phyloP scores from a whole-genome alignment of 257 asterid species.

The Petunia secreta region DNA sequence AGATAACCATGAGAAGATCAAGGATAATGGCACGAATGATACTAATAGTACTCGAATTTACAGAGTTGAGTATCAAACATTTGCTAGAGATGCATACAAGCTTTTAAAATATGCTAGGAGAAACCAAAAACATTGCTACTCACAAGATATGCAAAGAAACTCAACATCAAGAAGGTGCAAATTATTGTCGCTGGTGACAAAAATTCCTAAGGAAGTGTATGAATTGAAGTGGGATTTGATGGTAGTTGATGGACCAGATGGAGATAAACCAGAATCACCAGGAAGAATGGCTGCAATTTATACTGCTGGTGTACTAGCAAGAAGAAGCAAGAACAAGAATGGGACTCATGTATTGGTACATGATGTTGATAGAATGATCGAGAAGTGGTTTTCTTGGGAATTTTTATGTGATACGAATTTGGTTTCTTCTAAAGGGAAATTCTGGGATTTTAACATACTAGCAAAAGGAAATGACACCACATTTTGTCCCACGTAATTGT shows the following conservation, averaged over 20 bases:
- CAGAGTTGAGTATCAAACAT: slow-evolving; percentile 57
- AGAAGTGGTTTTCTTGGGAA: slow-evolving; percentile 92
- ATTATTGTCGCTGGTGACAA: slow-evolving; percentile 36
- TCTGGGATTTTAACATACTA: slow-evolving; percentile 64
- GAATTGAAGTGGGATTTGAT: slow-evolving; percentile 68
- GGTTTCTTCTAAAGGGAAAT: slow-evolving; percentile 78
- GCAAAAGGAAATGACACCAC: slow-evolving; percentile 48
- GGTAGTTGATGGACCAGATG: slow-evolving; percentile 81
- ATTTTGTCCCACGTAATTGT: slow-evolving; percentile 42
- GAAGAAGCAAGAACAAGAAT: slow-evolving; percentile 56
- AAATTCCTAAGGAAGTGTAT: slow-evolving; percentile 53
- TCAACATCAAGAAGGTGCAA: slow-evolving; percentile 49
- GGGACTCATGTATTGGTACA: slow-evolving; percentile 63
- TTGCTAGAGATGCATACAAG: slow-evolving; percentile 69
- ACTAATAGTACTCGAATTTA: slow-evolving; percentile 43
- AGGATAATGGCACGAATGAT: slow-evolving; percentile 29
- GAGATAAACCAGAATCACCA: slow-evolving; percentile 58
- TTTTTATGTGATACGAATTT: slow-evolving; percentile 74
- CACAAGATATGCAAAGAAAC: slow-evolving; percentile 4
- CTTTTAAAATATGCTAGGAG: slow-evolving; percentile 63
- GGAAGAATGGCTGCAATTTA: slow-evolving; percentile 87
- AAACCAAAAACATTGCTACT: slow-evolving; percentile 45
- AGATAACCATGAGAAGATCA: slow-evolving; percentile 44
- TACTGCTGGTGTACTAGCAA: slow-evolving; percentile 66
- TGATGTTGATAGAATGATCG: slow-evolving; percentile 72